A percentile compares a stretch with the other conserved stretches of the same genome.
These are phyloP conservation scores for Pythium catenulatum DNA, from an alignment of 352 stramenopile genomes.

Conservation along the genomic window DNA sequence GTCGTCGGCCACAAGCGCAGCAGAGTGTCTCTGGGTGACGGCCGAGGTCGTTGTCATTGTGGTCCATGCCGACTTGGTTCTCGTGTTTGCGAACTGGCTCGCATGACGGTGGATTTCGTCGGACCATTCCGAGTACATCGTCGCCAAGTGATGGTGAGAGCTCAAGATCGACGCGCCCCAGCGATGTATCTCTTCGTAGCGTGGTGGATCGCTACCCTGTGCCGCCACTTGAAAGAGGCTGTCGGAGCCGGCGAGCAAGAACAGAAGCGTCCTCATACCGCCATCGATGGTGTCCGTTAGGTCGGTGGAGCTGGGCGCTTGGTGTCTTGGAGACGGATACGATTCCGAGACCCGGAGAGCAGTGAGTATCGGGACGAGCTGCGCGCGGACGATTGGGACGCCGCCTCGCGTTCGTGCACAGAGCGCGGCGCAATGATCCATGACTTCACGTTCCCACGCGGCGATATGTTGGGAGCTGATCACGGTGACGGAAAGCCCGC, in stretches of 20 bases:
- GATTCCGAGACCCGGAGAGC: neutral
- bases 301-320: neutral
- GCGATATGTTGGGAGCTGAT: neutral
- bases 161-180: neutral
- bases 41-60: neutral
- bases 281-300: neutral
- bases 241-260: neutral
- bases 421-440: neutral
- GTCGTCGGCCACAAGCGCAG: neutral
- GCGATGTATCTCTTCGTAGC: neutral
- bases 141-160: neutral
- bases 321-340: neutral
- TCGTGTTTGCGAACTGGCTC: neutral
- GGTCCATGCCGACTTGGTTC: neutral
- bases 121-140: neutral
- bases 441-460: slow-evolving; percentile 5
- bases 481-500: neutral
- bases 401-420: neutral
- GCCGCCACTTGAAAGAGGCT: neutral
- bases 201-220: neutral
- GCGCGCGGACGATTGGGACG: neutral
- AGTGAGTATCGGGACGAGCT: slow-evolving; percentile 13
- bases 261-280: neutral
- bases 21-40: too few relatives aligned
- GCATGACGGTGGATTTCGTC: neutral